Base-by-base conservation (phyloP, 2,329 filamentous ascomycete species). In the Geoglossum cookeanum region DNA sequence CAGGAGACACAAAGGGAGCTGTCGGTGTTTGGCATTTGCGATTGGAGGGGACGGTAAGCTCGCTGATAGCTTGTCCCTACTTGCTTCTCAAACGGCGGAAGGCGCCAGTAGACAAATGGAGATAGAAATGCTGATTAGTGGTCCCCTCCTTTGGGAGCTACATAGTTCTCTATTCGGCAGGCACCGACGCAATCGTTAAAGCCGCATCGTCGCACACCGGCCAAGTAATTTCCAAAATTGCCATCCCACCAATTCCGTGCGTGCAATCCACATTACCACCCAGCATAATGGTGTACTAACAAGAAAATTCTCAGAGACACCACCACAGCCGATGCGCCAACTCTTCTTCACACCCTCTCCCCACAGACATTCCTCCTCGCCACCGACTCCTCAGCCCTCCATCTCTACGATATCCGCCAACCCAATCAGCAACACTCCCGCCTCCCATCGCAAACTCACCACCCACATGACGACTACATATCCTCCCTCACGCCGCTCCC, bases 381-480 rank as follows among this genome's bases (percentile, higher is more conserved):
- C 27, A 94, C 90, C 62, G 92, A 98, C 72, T 92, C 87, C 1
- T 87, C 88, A 57, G 85, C 86, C 29, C 74, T 98, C 8, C 88
- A 97, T 70, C 79, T 96, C 60, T 85, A 88, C 70, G 92, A 97
- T 68, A 72, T 95, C 4, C 84, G 88, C 59, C 70, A 74, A 0
- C 30, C 49, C 13, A 45, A 45, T 17, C 42, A 45, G 9, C 42
- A 45, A 45, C 49, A 35, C n/a, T n/a, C 5, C 27, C 75, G 85
- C 49, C 83, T 79, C 61, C 88, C 88, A 0, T 78, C 83, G 27
- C 85, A 90, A 65, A 89, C 87, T 8, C 84, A 91, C 67, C 82
- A 82, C 61, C 91, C 91, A 0, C 92, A 98, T 70, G 82, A 86
- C 64, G 91, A 97, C 72, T 96, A 95, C 69, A 80, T 98, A 57